These are phyloP conservation scores for Lecanoromycetidae sp. DNA, from an alignment of 2,329 filamentous ascomycete species.

Conservation along the genomic window DNA sequence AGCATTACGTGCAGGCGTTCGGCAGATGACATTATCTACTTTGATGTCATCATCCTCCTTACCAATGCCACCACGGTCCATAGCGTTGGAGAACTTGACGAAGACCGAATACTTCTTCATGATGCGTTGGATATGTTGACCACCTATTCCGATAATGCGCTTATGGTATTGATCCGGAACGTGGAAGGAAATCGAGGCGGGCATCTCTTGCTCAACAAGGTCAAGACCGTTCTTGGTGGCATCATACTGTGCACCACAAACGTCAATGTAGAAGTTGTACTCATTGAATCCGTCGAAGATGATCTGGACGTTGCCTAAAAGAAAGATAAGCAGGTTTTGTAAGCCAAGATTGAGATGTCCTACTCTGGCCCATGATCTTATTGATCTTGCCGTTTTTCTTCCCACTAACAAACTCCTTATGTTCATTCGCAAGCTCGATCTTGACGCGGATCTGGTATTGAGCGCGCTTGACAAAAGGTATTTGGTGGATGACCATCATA, in stretches of 20 bases:
- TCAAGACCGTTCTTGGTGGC: slow-evolving; percentile 86
- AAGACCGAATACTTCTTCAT: slow-evolving; percentile 99
- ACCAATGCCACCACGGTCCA: slow-evolving; percentile 88
- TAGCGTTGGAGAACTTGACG: slow-evolving; percentile 98
- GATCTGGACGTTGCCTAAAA: slow-evolving; percentile 78
- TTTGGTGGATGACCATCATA: slow-evolving; percentile 84
- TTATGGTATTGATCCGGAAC: slow-evolving; percentile 99
- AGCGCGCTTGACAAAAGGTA: slow-evolving; percentile 74
- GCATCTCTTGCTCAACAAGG: slow-evolving; percentile 97
- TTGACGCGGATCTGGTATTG: slow-evolving; percentile 94
- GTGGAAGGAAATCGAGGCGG: slow-evolving; percentile 96
- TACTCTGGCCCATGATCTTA: slow-evolving; percentile 98
- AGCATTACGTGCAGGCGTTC: slow-evolving; percentile 90
- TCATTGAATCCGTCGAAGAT: slow-evolving; percentile 99
- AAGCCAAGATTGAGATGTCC: slow-evolving; percentile 21
- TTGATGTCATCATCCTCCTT: slow-evolving; percentile 97
- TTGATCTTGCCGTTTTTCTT: slow-evolving; percentile 99
- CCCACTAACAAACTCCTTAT: slow-evolving; percentile 98
- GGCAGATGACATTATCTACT: slow-evolving; percentile 97
- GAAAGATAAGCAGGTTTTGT: slow-evolving; percentile 18
- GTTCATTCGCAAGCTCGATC: slow-evolving; percentile 96
- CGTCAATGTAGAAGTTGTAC: slow-evolving; percentile 99
- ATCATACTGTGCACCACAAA: slow-evolving; percentile 83
- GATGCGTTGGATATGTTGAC: slow-evolving; percentile 96
- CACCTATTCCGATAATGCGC: slow-evolving; percentile 95